These are phyloP conservation scores for Byssochlamys sp. DNA, from an alignment of 2,329 filamentous ascomycete genomes.

Conservation along the genomic window DNA sequence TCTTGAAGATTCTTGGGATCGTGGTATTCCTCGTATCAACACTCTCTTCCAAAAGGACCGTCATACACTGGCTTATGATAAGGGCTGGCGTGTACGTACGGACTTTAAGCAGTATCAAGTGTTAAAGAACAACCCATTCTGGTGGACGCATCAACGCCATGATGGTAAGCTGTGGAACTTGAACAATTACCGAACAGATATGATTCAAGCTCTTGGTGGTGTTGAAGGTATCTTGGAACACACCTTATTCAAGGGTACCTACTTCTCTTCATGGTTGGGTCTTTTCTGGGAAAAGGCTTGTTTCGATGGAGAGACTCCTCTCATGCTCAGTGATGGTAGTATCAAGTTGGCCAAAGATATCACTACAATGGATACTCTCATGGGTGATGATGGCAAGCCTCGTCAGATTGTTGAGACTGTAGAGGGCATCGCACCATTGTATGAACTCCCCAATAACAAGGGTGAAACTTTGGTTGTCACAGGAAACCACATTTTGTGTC, in stretches of 20 bases:
- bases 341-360: too few species aligned
- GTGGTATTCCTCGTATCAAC: conserved; percentile 95
- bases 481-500: too few species aligned
- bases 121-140: conserved; percentile 98
- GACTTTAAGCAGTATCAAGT: conserved; percentile 98
- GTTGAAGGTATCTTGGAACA: conserved; percentile 97
- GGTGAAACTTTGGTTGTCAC: too few species aligned
- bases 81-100: conserved; percentile 86
- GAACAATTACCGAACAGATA: conserved; percentile 89
- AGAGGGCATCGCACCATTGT: too few species aligned
- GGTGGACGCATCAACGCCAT: conserved; percentile 96
- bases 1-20: conserved; percentile 95
- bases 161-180: conserved; percentile 97
- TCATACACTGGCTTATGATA: conserved; percentile 94
- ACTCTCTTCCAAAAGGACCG: conserved; percentile 97
- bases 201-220: conserved; percentile 90
- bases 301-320: too few species aligned
- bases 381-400: too few species aligned
- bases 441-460: too few species aligned
- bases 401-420: too few species aligned
- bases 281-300: conserved; percentile 76
- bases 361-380: too few species aligned
- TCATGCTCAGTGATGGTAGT: too few species aligned
- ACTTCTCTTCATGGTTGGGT: conserved; percentile 93
- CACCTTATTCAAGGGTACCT: conserved; percentile 90